Conservation (phyloP, 768 basidiomycete species). For the Trametes coccinea region DNA sequence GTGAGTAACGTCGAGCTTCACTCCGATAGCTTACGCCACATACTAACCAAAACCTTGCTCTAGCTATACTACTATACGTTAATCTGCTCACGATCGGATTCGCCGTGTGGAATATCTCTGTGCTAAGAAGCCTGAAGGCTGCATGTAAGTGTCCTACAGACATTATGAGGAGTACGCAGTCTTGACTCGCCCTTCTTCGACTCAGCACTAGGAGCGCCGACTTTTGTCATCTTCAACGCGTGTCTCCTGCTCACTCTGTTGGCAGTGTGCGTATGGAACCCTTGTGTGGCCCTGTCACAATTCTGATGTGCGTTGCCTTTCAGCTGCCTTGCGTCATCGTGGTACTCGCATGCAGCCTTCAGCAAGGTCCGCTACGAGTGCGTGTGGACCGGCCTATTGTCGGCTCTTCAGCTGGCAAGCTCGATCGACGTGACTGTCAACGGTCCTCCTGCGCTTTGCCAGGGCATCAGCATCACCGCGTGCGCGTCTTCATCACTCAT, state of each 20-base stretch:
- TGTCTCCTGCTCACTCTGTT: conserved; percentile 36
- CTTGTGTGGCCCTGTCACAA: background rate
- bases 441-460: conserved; percentile 42
- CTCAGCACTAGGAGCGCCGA: conserved; percentile 48
- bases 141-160: conserved; percentile 35
- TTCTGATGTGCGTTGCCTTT: background rate
- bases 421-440: conserved; percentile 49
- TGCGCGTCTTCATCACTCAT: conserved; percentile 34
- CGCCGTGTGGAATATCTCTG: conserved; percentile 56
- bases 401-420: conserved; percentile 51
- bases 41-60: background rate
- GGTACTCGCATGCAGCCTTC: conserved; percentile 36
- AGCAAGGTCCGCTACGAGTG: conserved; percentile 51
- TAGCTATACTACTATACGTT: conserved; percentile 52
- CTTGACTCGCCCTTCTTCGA: background rate
- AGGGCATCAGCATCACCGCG: conserved; percentile 22
- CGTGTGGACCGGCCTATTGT: conserved; percentile 51
- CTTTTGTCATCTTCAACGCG: conserved; percentile 51
- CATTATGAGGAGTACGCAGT: background rate
- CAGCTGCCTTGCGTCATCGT: conserved; percentile 37
- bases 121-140: conserved; percentile 36
- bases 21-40: background rate
- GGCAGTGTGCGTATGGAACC: conserved; percentile 30
- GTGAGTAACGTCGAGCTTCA: conserved; percentile 37
- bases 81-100: conserved; percentile 55